Percentiles rank a stretch among this genome's conserved stretches.
Evolutionary conservation across 2,329 filamentous ascomycete species (phyloP).

Genomic region (Claviceps fusiformis): DNA sequence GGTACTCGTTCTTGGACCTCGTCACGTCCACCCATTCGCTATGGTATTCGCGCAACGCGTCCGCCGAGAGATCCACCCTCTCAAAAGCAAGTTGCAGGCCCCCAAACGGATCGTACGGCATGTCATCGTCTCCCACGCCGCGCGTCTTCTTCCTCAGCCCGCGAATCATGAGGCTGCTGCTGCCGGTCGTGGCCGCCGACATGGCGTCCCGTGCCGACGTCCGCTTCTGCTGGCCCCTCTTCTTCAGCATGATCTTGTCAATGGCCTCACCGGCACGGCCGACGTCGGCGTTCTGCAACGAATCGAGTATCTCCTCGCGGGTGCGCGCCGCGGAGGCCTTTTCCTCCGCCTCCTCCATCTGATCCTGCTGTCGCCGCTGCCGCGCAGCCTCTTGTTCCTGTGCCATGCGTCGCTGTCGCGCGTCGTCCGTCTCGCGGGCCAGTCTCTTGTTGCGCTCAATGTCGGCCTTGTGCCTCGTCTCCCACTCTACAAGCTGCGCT

Average conservation of each 20-base stretch:
- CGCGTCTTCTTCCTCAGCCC: constrained; percentile 57
- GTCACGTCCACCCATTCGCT: constrained; percentile 60
- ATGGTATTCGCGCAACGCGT: constrained; percentile 49
- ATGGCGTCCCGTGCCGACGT: constrained; percentile 22
- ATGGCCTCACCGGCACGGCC: constrained; percentile 46
- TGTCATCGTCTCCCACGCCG: constrained; percentile 34
- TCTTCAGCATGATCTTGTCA: constrained; percentile 56
- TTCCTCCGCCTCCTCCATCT: constrained; percentile 58
- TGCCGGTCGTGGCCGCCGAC: constrained; percentile 6
- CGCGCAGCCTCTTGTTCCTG: constrained; percentile 55
- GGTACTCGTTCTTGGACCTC: constrained; percentile 49
- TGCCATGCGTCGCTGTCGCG: constrained; percentile 39
- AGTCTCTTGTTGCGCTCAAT: constrained; percentile 48
- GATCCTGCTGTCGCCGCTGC: constrained; percentile 43
- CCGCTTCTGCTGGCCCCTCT: constrained; percentile 43
- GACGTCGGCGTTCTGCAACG: constrained; percentile 46
- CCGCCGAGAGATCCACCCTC: constrained; percentile 47
- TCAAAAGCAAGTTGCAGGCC: constrained; percentile 55
- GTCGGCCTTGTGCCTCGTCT: constrained; percentile 55
- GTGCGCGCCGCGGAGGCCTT: constrained; percentile 48
- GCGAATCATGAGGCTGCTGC: constrained; percentile 49
- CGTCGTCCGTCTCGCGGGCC: constrained; percentile 42
- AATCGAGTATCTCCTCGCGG: constrained; percentile 55
- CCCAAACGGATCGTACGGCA: constrained; percentile 79
- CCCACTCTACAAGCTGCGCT: constrained; percentile 42